Percentiles rank a stretch among this genome's conserved stretches.
Evolutionary conservation across 2,329 filamentous ascomycete species (phyloP).

Genomic region (Helotiales sp.): DNA sequence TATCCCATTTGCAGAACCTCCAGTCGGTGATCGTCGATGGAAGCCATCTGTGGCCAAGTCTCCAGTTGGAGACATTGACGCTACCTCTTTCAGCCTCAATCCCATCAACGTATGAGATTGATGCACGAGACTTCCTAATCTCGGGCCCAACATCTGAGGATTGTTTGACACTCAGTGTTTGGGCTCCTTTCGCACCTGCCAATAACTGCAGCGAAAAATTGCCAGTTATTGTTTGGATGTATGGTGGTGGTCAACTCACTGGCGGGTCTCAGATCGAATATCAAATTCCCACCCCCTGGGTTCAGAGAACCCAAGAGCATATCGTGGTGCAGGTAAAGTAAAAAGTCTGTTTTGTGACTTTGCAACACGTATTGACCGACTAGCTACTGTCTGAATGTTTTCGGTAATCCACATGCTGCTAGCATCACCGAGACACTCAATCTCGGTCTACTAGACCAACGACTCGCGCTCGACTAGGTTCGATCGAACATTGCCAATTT

Average conservation of each 20-base stretch:
- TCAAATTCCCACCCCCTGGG: conserved; percentile 29
- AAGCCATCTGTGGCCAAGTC: conserved; percentile 36
- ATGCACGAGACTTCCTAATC: conserved; percentile 25
- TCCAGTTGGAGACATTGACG: conserved; percentile 20
- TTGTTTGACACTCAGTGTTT: conserved; percentile 46
- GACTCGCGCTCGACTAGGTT: conserved; percentile 62
- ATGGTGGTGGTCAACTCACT: conserved; percentile 46
- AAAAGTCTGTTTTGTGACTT: conserved; percentile 11
- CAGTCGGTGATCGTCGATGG: conserved; percentile 46
- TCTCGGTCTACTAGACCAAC: conserved; percentile 63
- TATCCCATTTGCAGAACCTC: conserved; percentile 47
- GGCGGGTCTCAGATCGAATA: conserved; percentile 30
- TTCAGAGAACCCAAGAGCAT: conserved; percentile 28
- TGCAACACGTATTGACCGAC: neutral
- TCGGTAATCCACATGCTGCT: conserved; percentile 35
- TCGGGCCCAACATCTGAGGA: conserved; percentile 40
- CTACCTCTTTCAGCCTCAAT: conserved; percentile 27
- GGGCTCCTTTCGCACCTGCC: conserved; percentile 35
- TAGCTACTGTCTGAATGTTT: conserved; percentile 44
- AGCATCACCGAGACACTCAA: conserved; percentile 33
- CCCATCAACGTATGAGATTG: conserved; percentile 23
- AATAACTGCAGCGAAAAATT: conserved; percentile 36
- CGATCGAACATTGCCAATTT: conserved; percentile 60
- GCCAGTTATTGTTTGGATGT: conserved; percentile 49
- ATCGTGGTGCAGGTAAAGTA: conserved; percentile 45